phyloP scores from a whole-genome alignment of 148 eudicot species.

The Selenicereus undatus region DNA sequence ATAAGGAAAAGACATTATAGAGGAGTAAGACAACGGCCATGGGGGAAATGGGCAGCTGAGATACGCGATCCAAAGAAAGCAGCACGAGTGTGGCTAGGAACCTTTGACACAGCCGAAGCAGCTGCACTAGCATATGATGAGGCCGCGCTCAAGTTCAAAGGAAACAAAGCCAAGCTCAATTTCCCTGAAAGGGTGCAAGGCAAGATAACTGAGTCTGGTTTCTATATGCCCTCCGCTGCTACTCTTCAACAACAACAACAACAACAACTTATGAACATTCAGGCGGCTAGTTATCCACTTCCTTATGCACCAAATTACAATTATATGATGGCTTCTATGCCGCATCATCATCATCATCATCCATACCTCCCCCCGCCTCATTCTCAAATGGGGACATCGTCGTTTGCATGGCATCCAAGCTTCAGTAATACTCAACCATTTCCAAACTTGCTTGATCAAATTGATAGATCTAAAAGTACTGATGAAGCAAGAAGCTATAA shows the following conservation, averaged over 20 bases:
- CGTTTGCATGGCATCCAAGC: conserved; percentile 13
- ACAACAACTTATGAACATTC: background rate
- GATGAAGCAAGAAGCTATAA: conserved; percentile 12
- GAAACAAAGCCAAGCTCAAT: conserved; percentile 58
- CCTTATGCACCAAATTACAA: conserved; percentile 11
- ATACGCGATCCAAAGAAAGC: conserved; percentile 59
- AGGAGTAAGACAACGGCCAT: conserved; percentile 62
- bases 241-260: conserved; percentile 2
- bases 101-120: conserved; percentile 58
- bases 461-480: background rate
- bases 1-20: conserved; percentile 43
- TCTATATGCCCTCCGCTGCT: conserved; percentile 13
- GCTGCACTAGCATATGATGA: conserved; percentile 64
- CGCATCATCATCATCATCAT: background rate
- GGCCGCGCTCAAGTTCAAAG: conserved; percentile 62
- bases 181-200: conserved; percentile 58
- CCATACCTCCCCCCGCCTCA: background rate
- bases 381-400: conserved; percentile 7
- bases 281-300: background rate
- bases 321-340: conserved; percentile 10
- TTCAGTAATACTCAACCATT: conserved; percentile 7
- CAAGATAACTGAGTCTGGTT: conserved; percentile 11
- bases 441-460: background rate
- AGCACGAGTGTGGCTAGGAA: conserved; percentile 65
- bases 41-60: conserved; percentile 72